phyloP scores from a whole-genome alignment of 2,329 filamentous ascomycete genomes.

The Mycosphaerella sp. region DNA sequence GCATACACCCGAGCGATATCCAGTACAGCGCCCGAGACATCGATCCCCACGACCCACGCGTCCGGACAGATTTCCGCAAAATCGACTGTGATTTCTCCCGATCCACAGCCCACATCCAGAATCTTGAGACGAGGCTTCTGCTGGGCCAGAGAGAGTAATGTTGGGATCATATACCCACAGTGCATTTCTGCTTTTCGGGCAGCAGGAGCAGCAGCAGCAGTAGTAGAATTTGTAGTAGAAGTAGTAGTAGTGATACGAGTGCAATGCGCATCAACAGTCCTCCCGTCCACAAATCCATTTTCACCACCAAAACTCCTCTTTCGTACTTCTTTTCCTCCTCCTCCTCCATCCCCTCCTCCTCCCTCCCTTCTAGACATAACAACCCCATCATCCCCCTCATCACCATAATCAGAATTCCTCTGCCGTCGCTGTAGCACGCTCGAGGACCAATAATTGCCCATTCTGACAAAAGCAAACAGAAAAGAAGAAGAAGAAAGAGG shows the following conservation, averaged over 20 bases:
- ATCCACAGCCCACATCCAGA: conserved; percentile 36
- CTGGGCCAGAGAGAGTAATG: not conserved
- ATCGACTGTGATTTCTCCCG: conserved; percentile 37
- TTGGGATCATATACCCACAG: conserved; percentile 17
- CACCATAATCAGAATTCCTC: no score
- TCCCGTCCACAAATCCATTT: no score
- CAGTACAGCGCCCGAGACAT: conserved; percentile 32
- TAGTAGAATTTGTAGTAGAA: no score
- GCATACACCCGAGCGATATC: conserved; percentile 32
- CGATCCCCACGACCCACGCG: conserved; percentile 34
- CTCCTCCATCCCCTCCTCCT: no score
- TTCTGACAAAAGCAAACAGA: no score
- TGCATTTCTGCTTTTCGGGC: not conserved
- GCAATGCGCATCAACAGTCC: no score
- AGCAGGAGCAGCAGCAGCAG: no score
- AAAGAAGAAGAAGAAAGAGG: no score
- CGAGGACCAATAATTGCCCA: not conserved
- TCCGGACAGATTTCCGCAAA: conserved; percentile 27
- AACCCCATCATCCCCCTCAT: no score
- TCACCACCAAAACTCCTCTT: not conserved
- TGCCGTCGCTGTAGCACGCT: not conserved
- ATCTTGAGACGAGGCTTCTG: conserved; percentile 28
- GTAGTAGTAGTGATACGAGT: no score
- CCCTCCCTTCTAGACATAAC: no score
- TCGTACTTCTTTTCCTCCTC: not conserved